Base-by-base conservation (phyloP, 192 early-diverging fungal species). In the Coemansia sp. region DNA sequence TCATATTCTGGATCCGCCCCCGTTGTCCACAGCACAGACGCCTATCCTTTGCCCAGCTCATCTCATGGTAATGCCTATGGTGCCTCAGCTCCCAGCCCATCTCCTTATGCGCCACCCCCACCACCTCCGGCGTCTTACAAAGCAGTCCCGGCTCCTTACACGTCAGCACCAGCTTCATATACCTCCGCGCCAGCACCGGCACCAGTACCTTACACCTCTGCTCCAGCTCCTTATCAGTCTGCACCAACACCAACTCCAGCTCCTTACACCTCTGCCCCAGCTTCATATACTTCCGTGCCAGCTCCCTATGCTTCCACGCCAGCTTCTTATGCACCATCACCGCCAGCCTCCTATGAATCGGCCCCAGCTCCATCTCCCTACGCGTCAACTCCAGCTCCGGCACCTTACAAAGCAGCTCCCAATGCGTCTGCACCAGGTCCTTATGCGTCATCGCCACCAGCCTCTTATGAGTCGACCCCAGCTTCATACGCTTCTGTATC, bases 341-440 rank as follows among this genome's bases (percentile, higher is more conserved):
- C 67, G n/a, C 39, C 39, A 41, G 10, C 39, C 39, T 41, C 27
- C 42, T 62, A 50, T 44, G 63, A 37, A 62, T 23, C 19, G 21
- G 15, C n/a, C 27, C 55, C 46, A n/a, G 37, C 32, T 5, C 12
- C 39, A 14, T 3, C 39, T 3, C 11, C 39, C 14, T 41, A 41
- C 14, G 14, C 39, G 14, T 41, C 39, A 10, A 10, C 14, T 41
- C 10, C 39, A 41, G 45, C 27, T n/a, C 42, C 27, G 46, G 42
- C 42, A 17, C 63, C 42, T 66, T 41, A 48, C 51, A 55, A 55
- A 12, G 38, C 48, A 6, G 39, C 14, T 2, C 21, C 57, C 0
- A 62, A 66, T 38, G 37, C 23, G 29, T 38, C 66, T 29, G 66
- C 66, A 11, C 66, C 72, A 25, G 62, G 51, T 39, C 57, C 34